A percentile compares a stretch with the other conserved stretches of the same genome.
Conservation (phyloP, 306 rosid species). For the Lithocarpus polystachyus region DNA sequence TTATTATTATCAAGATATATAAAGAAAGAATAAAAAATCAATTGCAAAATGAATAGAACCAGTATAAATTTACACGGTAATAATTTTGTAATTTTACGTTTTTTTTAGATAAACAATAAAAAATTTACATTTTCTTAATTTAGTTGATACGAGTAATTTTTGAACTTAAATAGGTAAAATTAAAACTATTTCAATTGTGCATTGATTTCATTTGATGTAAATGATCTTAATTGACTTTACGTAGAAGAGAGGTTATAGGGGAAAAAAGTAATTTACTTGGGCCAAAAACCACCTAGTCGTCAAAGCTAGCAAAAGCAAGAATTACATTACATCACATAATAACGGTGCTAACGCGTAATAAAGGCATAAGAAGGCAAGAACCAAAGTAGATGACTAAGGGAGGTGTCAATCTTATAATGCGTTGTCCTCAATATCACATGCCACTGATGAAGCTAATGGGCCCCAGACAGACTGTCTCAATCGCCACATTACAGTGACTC, state of each 20-base stretch:
- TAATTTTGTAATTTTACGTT: too few species aligned
- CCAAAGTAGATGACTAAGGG: not conserved
- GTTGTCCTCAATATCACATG: slow-evolving; percentile 28
- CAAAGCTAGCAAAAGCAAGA: not conserved
- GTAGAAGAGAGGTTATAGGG: too few species aligned
- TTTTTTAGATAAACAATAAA: too few species aligned
- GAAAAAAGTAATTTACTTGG: too few species aligned
- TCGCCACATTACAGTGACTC: slow-evolving; percentile 5
- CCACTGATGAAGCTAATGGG: slow-evolving; percentile 28
- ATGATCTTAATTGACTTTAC: too few species aligned
- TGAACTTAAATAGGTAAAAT: too few species aligned
- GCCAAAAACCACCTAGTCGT: slow-evolving; percentile 2
- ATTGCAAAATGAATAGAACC: accelerated
- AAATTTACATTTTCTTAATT: too few species aligned
- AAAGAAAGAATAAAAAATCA: too few species aligned
- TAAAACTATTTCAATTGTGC: too few species aligned
- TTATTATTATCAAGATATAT: too few species aligned
- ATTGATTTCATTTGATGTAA: too few species aligned
- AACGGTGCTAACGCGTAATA: not conserved
- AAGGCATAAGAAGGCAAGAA: not conserved
- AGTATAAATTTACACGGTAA: too few species aligned
- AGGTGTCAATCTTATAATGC: slow-evolving; percentile 12
- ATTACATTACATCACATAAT: not conserved
- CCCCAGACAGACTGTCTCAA: slow-evolving; percentile 45
- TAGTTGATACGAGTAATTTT: accelerated